Evolutionary conservation across 2,329 filamentous ascomycete genomes (phyloP), one percentile per base, ranked within the genome.

Genomic region (Tolypocladium pustulatum): DNA sequence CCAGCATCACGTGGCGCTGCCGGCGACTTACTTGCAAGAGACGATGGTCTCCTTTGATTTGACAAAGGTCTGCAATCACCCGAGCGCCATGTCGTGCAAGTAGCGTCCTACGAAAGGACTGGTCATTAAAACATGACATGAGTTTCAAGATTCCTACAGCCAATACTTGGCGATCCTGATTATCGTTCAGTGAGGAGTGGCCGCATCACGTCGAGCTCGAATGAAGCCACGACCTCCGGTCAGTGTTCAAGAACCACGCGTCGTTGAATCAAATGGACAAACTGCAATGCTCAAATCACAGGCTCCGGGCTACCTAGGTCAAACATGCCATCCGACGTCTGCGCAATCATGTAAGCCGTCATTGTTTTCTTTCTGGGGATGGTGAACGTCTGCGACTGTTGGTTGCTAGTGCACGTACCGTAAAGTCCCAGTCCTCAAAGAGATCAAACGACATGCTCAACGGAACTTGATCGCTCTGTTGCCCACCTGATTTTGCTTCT

Each of bases 391-490:
- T 38, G 37, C 37, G 13, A 38, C 4, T 4, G 9, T 9, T 34
- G 4, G 32, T 9, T 9, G 32, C 32, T 34, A n/a, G n/a, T n/a
- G n/a, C n/a, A 56, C 65, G 62, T 49, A 69, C 68, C 60, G 64
- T 62, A 3, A 65, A 62, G 32, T 67, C 68, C 67, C 67, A 69
- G 22, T 65, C 63, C 17, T 60, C 17, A 0, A 54, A 41, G 0
- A 62, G 56, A 2, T 41, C 32, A 9, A 40, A 5, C 20, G 51
- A 22, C 61, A 20, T n/a, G 17, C 17, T n/a, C 49, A 20, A 12
- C 0, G 27, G 9, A 5, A 10, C 8, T n/a, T 52, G 10, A 12
- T n/a, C 41, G 27, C 49, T 8, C 17, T 32, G 49, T 4, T 4
- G 20, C 4, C 41, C 41, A n/a, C 17, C 20, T 52, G 17, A 27